phyloP scores from a whole-genome alignment of 495 filamentous ascomycete species.

The Penicillium pulvis region DNA sequence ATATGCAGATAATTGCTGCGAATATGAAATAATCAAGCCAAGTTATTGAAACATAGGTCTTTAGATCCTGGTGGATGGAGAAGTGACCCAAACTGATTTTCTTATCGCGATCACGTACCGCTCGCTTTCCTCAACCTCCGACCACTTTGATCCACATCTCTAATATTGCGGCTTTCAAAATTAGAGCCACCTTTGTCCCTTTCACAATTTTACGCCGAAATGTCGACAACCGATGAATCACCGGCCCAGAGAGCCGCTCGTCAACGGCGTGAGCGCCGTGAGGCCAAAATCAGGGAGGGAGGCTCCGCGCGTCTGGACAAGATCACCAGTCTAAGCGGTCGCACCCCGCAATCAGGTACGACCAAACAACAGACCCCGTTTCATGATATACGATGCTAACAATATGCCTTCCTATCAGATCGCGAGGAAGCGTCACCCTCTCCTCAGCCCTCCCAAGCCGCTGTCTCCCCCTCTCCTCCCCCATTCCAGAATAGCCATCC shows the following conservation, averaged over 20 bases:
- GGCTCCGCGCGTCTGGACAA: slow-evolving; percentile 78
- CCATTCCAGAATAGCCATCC: slow-evolving; percentile 27
- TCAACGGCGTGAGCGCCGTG: slow-evolving; percentile 83
- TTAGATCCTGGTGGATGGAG: not conserved
- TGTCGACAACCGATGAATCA: slow-evolving; percentile 53
- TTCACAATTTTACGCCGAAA: slow-evolving; percentile 10
- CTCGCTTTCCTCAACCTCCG: slow-evolving; percentile 1
- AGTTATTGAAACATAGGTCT: not conserved
- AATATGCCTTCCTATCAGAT: slow-evolving; percentile 20
- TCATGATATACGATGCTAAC: slow-evolving; percentile 18
- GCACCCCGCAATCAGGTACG: slow-evolving; percentile 51
- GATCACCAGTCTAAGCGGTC: slow-evolving; percentile 78
- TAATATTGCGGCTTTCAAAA: not conserved
- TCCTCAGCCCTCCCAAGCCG: slow-evolving; percentile 33
- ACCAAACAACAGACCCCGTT: not conserved
- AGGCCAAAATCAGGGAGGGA: slow-evolving; percentile 85
- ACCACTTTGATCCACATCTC: slow-evolving; percentile 2
- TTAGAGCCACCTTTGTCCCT: not conserved
- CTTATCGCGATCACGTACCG: slow-evolving; percentile 11
- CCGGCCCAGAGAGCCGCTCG: slow-evolving; percentile 71
- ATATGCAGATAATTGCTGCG: too few relatives aligned
- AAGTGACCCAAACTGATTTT: not conserved
- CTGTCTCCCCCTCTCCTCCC: slow-evolving; percentile 34
- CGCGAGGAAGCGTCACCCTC: slow-evolving; percentile 37
- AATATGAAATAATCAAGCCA: not conserved